Percentiles rank a stretch among this genome's conserved stretches.
These are phyloP conservation scores for Colletotrichum siamense DNA, from an alignment of 2,329 filamentous ascomycete genomes.

Conservation along the genomic window DNA sequence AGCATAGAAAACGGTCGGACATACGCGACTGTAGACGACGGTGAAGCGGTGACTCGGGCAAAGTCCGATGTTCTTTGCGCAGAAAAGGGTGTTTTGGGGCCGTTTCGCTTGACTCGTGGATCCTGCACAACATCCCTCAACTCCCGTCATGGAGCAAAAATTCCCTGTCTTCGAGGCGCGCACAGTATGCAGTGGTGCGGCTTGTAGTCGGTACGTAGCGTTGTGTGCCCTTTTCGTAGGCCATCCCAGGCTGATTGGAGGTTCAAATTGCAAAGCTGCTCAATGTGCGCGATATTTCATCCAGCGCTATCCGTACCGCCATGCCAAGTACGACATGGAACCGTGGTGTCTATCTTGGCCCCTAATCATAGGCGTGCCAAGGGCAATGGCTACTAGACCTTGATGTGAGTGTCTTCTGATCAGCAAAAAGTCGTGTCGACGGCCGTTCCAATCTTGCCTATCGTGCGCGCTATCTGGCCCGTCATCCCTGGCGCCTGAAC, in stretches of 20 bases:
- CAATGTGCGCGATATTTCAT: conserved; percentile 6
- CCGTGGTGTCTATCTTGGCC: neutral
- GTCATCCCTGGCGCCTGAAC: neutral
- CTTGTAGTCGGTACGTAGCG: neutral
- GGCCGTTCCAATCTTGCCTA: neutral
- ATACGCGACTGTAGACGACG: neutral
- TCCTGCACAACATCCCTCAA: conserved; percentile 36
- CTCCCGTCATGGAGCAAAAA: conserved; percentile 3
- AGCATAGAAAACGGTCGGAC: neutral
- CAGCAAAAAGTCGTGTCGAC: neutral
- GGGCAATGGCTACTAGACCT: neutral
- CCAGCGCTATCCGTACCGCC: neutral
- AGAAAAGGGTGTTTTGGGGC: conserved; percentile 18
- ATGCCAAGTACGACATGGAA: conserved; percentile 12
- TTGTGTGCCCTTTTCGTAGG: neutral
- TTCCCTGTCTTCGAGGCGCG: neutral
- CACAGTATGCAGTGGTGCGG: neutral
- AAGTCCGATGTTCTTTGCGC: conserved; percentile 9
- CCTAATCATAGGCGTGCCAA: neutral
- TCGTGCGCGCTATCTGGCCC: neutral
- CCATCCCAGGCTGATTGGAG: neutral
- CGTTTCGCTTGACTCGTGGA: conserved; percentile 39
- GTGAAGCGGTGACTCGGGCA: conserved; percentile 18
- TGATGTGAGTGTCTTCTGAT: neutral
- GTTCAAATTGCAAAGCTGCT: neutral